A percentile compares a stretch with the other conserved stretches of the same genome.
phyloP scores from a whole-genome alignment of 2,329 filamentous ascomycete genomes.

The Aspergillus sp. region DNA sequence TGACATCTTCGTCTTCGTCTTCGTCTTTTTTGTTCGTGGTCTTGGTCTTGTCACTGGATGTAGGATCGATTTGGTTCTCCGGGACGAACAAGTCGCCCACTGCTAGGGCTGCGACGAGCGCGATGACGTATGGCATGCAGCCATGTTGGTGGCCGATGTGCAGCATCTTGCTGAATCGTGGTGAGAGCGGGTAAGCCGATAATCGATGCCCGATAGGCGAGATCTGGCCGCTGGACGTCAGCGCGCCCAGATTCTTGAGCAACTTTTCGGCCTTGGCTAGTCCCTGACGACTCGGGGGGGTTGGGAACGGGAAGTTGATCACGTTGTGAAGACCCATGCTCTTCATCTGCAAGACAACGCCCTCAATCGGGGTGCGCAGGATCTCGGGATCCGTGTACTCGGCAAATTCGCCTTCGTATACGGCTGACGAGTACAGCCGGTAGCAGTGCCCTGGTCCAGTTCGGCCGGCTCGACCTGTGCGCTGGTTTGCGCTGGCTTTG shows the following conservation, averaged over 20 bases:
- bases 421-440: conserved; percentile 83
- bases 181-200: conserved; percentile 81
- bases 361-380: conserved; percentile 82
- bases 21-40: background rate
- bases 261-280: conserved; percentile 79
- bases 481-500: conserved; percentile 88
- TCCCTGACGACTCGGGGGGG: conserved; percentile 67
- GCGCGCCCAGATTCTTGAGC: conserved; percentile 73
- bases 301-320: conserved; percentile 92
- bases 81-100: conserved; percentile 81
- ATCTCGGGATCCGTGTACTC: conserved; percentile 85
- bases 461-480: conserved; percentile 86
- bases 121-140: conserved; percentile 77
- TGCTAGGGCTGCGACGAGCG: conserved; percentile 78
- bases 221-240: conserved; percentile 63
- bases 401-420: conserved; percentile 78
- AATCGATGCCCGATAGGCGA: conserved; percentile 73
- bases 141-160: conserved; percentile 74
- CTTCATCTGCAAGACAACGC: conserved; percentile 86
- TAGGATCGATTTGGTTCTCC: conserved; percentile 65
- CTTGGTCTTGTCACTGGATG: conserved; percentile 34
- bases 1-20: conserved; percentile 16
- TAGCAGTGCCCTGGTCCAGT: conserved; percentile 96
- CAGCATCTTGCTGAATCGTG: conserved; percentile 86
- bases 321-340: conserved; percentile 87